A percentile compares a stretch with the other conserved stretches of the same genome.
Evolutionary conservation across 768 basidiomycete genomes (phyloP).

Genomic region (Leccinum subgranulosum): DNA sequence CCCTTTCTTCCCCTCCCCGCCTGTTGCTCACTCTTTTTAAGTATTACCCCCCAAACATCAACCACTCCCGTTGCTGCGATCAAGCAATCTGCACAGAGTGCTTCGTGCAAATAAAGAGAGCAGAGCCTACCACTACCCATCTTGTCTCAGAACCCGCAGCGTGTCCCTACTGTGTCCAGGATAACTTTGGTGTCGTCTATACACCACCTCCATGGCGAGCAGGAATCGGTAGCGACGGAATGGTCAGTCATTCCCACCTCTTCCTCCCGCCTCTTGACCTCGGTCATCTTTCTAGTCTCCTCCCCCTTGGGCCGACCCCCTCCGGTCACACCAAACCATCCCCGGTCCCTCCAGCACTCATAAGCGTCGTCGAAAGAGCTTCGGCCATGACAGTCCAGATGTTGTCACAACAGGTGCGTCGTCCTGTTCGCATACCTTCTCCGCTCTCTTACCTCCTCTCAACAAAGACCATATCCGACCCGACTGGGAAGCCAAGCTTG

Average conservation of each 20-base stretch:
- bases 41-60: slow-evolving; percentile 98
- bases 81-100: slow-evolving; percentile 99
- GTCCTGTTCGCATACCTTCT: slow-evolving; percentile 1
- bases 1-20: slow-evolving; percentile 8
- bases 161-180: slow-evolving; percentile 97
- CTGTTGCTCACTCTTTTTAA: slow-evolving; percentile 36
- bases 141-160: slow-evolving; percentile 95
- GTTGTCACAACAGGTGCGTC: slow-evolving; percentile 85
- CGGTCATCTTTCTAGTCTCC: slow-evolving; percentile 28
- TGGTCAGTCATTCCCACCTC: slow-evolving; percentile 41
- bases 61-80: slow-evolving; percentile 96
- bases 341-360: slow-evolving; percentile 43
- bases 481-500: slow-evolving; percentile 96
- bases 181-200: slow-evolving; percentile 95
- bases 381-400: slow-evolving; percentile 79
- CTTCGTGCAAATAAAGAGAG: slow-evolving; percentile 98
- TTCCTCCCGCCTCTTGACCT: not conserved
- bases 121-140: slow-evolving; percentile 92
- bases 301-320: slow-evolving; percentile 53
- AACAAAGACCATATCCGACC: slow-evolving; percentile 88
- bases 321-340: slow-evolving; percentile 42
- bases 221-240: slow-evolving; percentile 73
- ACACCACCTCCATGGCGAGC: slow-evolving; percentile 75
- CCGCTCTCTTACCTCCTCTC: slow-evolving; percentile 6
- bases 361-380: slow-evolving; percentile 84